These are phyloP conservation scores for barrel medic (Medicago truncatula) DNA, from an alignment of 306 rosid genomes.

Conservation along the genomic window DNA sequence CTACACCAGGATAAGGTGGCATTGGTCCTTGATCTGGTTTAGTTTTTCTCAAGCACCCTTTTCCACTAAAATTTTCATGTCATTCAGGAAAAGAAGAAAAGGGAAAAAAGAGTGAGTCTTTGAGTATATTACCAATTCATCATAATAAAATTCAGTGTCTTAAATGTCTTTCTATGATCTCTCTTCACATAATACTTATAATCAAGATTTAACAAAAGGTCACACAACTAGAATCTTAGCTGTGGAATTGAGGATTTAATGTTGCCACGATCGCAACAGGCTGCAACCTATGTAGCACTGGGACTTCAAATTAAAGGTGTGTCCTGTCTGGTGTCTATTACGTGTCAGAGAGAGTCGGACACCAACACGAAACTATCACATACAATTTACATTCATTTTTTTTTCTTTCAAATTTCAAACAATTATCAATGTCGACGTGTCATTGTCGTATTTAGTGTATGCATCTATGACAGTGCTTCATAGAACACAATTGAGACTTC, in stretches of 20 bases:
- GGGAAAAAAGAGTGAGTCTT: background rate
- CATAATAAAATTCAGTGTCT: background rate
- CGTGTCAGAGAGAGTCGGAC: background rate
- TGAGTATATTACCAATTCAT: background rate
- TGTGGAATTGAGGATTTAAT: background rate
- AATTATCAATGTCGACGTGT: too few relatives aligned
- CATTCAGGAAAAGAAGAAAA: background rate
- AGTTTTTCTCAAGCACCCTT: slow-evolving; percentile 47
- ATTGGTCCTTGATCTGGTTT: slow-evolving; percentile 53
- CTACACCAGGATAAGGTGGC: slow-evolving; percentile 55
- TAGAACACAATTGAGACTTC: background rate
- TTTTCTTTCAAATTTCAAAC: too few relatives aligned
- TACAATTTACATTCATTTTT: background rate
- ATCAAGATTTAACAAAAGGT: background rate
- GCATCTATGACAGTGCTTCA: background rate
- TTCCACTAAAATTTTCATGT: slow-evolving; percentile 39
- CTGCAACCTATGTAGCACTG: background rate
- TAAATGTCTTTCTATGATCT: background rate
- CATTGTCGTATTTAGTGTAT: background rate
- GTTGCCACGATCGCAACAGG: background rate
- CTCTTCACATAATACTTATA: background rate
- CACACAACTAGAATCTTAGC: background rate
- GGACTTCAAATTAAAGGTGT: background rate
- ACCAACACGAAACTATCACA: background rate
- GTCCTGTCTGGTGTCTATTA: background rate